Percentiles rank a stretch among this genome's conserved stretches.
phyloP scores from a whole-genome alignment of 148 eudicot species.

The Nepenthes mirabilis region DNA sequence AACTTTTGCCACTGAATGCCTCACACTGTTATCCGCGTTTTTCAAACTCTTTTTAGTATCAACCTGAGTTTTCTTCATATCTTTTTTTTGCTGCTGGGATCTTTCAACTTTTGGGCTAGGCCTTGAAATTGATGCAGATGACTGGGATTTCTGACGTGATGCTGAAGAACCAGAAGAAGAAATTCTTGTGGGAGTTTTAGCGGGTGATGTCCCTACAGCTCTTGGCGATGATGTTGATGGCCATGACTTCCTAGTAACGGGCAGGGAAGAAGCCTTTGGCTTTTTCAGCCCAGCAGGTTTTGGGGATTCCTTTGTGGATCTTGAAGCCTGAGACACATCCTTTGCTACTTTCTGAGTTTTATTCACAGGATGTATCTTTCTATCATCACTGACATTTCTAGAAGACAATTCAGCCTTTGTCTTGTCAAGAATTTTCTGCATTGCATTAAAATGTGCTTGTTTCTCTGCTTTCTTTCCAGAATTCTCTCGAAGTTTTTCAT shows the following conservation, averaged over 20 bases:
- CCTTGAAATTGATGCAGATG: constrained; percentile 32
- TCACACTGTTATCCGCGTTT: constrained; percentile 36
- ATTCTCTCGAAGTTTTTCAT: constrained; percentile 34
- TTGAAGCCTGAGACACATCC: constrained; percentile 21
- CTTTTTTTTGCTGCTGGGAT: constrained; percentile 30
- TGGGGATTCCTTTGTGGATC: constrained; percentile 40
- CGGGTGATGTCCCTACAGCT: constrained; percentile 37
- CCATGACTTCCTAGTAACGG: constrained; percentile 81
- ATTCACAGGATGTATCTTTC: constrained; percentile 23
- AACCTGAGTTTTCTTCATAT: constrained; percentile 31
- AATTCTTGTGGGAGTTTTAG: constrained; percentile 37
- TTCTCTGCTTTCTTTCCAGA: constrained; percentile 48
- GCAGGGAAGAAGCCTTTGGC: constrained; percentile 49
- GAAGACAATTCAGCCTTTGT: constrained; percentile 47
- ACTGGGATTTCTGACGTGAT: constrained; percentile 48
- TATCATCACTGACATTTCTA: constrained; percentile 16
- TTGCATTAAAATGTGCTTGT: constrained; percentile 31
- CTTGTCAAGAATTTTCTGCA: constrained; percentile 47
- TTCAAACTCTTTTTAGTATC: constrained; percentile 31
- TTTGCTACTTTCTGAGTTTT: constrained; percentile 37
- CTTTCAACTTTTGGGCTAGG: constrained; percentile 49
- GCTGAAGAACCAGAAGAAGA: constrained; percentile 36
- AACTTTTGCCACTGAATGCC: constrained; percentile 22
- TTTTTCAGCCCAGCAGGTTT: constrained; percentile 53
- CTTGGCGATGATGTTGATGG: constrained; percentile 70